Conservation (phyloP, 345 rosid species). For the rapeseed (Brassica napus) region Da-Ae NC_063446.1:23809001-23809500, state of each 20-base stretch:
- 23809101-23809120: constrained; percentile 71
- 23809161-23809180: constrained; percentile 1
- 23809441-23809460: constrained; percentile 69
- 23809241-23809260: constrained; percentile 86
- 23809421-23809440: constrained; percentile 15
- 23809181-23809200: background rate
- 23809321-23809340: background rate
- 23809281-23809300: background rate
- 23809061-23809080: constrained; percentile 84
- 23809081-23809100: constrained; percentile 77
- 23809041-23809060: constrained; percentile 75
- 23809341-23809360: constrained; percentile 6
- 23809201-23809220: constrained; percentile 17
- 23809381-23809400: background rate
- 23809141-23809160: constrained; percentile 18
- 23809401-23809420: background rate
- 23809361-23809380: background rate
- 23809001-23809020: constrained; percentile 95
- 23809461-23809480: constrained; percentile 86
- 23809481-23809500: constrained; percentile 85
- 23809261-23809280: constrained; percentile 88
- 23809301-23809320: background rate
- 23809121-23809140: constrained; percentile 58
- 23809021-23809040: constrained; percentile 83
- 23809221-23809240: constrained; percentile 82